A percentile compares a stretch with the other conserved stretches of the same genome.
Conservation (phyloP, 371 early-diverging fungal genomes). For the Lichtheimia corymbifera region DNA sequence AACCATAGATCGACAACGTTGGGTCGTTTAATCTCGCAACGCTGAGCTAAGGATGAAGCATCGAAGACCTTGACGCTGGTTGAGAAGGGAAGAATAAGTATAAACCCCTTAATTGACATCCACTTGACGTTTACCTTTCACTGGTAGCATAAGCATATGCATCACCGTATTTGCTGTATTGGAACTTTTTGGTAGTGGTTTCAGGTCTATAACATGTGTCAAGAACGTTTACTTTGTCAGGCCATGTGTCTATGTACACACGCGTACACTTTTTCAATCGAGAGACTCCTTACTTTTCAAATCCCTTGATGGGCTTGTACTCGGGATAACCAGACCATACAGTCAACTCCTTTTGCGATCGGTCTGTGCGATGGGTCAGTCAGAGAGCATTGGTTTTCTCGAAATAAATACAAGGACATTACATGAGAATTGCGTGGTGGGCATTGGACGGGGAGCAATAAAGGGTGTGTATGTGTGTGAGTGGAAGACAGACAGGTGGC, state of each 20-base stretch:
- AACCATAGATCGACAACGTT: conserved; percentile 85
- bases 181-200: conserved; percentile 65
- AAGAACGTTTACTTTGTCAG: not conserved
- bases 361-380: conserved; percentile 41
- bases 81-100: not conserved
- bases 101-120: not conserved
- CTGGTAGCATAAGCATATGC: conserved; percentile 77
- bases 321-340: conserved; percentile 65
- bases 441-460: not conserved
- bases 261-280: not conserved
- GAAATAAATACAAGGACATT: conserved; percentile 12
- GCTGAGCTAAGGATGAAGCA: conserved; percentile 58
- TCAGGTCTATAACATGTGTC: conserved; percentile 46
- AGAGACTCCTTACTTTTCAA: conserved; percentile 46
- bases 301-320: conserved; percentile 47
- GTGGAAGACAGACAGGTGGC: no score
- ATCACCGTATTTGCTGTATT: conserved; percentile 83
- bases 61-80: conserved; percentile 74
- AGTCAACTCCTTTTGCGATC: conserved; percentile 67
- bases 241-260: not conserved
- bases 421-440: conserved; percentile 60
- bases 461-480: no score
- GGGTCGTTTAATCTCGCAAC: conserved; percentile 66
- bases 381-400: not conserved
- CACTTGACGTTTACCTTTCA: conserved; percentile 51